phyloP scores from a whole-genome alignment of 1,284 basidiomycete species.

The Abortiporus biennis region DNA sequence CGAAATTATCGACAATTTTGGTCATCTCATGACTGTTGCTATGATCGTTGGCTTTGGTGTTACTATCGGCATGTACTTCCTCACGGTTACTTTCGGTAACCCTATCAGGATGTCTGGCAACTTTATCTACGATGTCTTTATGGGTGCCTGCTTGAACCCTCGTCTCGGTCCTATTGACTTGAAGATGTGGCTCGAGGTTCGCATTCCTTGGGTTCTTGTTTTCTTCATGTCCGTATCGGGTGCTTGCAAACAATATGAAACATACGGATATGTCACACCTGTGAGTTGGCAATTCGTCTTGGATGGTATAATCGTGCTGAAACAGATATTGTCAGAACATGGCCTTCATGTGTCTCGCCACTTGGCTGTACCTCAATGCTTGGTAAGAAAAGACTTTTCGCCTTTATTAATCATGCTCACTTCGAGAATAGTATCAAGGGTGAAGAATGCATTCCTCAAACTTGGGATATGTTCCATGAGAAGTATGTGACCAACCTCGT shows the following conservation, averaged over 20 bases:
- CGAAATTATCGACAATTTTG: constrained; percentile 95
- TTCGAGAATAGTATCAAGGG: constrained; percentile 70
- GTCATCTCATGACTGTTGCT: constrained; percentile 92
- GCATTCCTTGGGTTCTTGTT: constrained; percentile 95
- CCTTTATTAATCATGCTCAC: constrained; percentile 3
- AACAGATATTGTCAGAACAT: constrained; percentile 84
- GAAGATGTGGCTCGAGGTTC: constrained; percentile 99
- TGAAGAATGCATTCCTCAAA: constrained; percentile 97
- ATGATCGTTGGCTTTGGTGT: constrained; percentile 89
- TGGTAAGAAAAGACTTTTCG: constrained; percentile 43
- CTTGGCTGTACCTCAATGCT: constrained; percentile 95
- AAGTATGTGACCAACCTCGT: constrained; percentile 52
- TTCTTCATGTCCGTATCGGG: constrained; percentile 93
- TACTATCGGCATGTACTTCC: constrained; percentile 76
- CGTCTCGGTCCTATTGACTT: constrained; percentile 91
- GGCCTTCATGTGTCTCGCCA: constrained; percentile 95
- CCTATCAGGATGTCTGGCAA: constrained; percentile 91
- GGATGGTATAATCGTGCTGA: no score
- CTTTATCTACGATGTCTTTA: constrained; percentile 93
- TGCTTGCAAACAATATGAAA: constrained; percentile 93
- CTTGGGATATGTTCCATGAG: constrained; percentile 99
- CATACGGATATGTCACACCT: constrained; percentile 87
- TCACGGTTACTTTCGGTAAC: constrained; percentile 72
- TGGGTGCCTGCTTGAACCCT: constrained; percentile 95
- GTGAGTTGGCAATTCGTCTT: constrained; percentile 35